These are phyloP conservation scores for Petunia hybrid DNA, from an alignment of 305 asterid species.

Conservation along the genomic window DNA sequence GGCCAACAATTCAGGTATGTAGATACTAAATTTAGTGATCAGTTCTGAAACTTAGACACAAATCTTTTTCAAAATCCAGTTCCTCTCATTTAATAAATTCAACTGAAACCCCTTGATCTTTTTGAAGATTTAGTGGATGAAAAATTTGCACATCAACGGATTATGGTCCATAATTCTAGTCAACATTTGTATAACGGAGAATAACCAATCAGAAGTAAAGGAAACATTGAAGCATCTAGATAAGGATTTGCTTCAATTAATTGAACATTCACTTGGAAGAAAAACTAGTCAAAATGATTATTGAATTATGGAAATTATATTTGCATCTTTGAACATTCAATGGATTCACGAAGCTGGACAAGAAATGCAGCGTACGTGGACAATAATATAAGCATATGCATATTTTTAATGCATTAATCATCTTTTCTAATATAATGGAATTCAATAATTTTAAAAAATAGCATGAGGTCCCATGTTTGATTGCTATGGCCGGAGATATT, in stretches of 20 bases:
- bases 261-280: not conserved
- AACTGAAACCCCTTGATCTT: not conserved
- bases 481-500: not conserved
- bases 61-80: not conserved
- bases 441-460: too few species aligned
- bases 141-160: not conserved
- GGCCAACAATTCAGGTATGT: conserved; percentile 39
- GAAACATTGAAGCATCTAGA: not conserved
- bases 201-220: not conserved
- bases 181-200: not conserved
- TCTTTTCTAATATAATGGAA: not conserved
- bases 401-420: not conserved
- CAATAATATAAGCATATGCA: not conserved
- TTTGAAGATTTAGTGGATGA: not conserved
- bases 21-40: conserved; percentile 32
- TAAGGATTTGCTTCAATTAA: not conserved
- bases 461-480: too few species aligned
- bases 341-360: conserved; percentile 6
- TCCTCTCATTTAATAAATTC: not conserved
- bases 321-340: not conserved
- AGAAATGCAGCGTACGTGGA: not conserved
- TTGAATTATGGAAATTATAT: not conserved
- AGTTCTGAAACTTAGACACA: conserved; percentile 21
- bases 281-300: not conserved
- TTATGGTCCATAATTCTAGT: not conserved